Conservation (phyloP, 2,329 filamentous ascomycete genomes). For the Dichotomopilus funicola region DNA sequence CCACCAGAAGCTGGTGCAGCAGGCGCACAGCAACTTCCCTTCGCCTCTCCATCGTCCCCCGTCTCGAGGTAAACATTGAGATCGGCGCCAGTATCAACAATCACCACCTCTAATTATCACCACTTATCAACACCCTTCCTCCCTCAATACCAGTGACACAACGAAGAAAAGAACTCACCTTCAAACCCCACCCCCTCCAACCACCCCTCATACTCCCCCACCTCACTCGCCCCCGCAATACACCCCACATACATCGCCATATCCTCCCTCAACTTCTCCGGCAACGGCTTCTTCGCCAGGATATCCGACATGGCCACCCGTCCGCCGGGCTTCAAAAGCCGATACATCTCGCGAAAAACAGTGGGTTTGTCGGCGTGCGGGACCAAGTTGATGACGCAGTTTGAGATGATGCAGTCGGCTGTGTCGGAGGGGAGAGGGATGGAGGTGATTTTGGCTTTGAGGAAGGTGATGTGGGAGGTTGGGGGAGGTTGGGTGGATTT, state of each 20-base stretch:
- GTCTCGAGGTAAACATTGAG: conserved; percentile 41
- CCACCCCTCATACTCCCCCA: conserved; percentile 46
- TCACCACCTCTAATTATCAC: conserved; percentile 33
- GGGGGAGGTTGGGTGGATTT: conserved; percentile 28
- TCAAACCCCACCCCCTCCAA: conserved; percentile 44
- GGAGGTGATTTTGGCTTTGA: conserved; percentile 45
- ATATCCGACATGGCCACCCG: conserved; percentile 56
- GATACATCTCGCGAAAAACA: conserved; percentile 52
- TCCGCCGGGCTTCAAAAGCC: conserved; percentile 51
- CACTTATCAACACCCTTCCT: too few relatives aligned
- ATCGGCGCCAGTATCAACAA: conserved; percentile 41
- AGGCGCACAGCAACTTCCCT: conserved; percentile 20
- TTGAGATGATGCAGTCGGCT: conserved; percentile 54
- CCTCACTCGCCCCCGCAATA: conserved; percentile 49
- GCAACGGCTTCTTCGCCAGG: conserved; percentile 43
- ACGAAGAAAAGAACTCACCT: conserved; percentile 32
- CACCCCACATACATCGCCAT: conserved; percentile 54
- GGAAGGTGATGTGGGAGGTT: conserved; percentile 42
- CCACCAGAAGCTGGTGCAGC: background rate
- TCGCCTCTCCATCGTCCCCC: conserved; percentile 23
- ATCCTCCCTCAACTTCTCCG: conserved; percentile 40
- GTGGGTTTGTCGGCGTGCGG: conserved; percentile 44
- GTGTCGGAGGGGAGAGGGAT: conserved; percentile 38
- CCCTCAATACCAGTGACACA: too few relatives aligned
- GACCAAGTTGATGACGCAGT: conserved; percentile 58